Percentiles rank a stretch among this genome's conserved stretches.
Evolutionary conservation across 371 early-diverging fungal genomes (phyloP).

Genomic region (Zychaea mexicana): DNA sequence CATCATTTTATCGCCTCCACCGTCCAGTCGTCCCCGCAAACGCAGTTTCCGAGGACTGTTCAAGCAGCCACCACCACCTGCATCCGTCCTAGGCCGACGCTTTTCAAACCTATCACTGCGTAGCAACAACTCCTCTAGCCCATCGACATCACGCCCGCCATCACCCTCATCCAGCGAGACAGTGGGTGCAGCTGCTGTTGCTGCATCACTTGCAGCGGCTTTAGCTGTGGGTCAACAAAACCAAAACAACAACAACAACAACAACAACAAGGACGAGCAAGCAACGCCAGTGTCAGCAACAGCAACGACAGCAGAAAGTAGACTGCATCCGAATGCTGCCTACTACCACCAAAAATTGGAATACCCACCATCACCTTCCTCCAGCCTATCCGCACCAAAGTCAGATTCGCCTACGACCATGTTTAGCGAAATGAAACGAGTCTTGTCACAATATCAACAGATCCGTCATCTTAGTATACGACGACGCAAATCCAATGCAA

Average conservation of each 20-base stretch:
- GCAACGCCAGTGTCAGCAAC: too few relatives aligned
- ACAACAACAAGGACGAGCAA: background rate
- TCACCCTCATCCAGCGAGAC: conserved; percentile 16
- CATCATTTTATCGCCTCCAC: conserved; percentile 23
- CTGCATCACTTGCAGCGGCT: conserved; percentile 22
- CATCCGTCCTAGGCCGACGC: conserved; percentile 11
- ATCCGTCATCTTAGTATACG: conserved; percentile 8
- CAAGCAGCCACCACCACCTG: conserved; percentile 3
- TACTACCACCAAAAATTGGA: background rate
- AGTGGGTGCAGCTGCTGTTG: conserved; percentile 21
- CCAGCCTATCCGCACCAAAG: conserved; percentile 12
- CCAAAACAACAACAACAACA: background rate
- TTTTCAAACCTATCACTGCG: conserved; percentile 16
- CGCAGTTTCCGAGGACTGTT: conserved; percentile 19
- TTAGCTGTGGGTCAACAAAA: conserved; percentile 16
- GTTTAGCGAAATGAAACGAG: conserved; percentile 24
- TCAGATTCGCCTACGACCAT: conserved; percentile 18
- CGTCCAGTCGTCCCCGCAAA: conserved; percentile 14
- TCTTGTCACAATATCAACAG: conserved; percentile 24
- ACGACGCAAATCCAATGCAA: background rate
- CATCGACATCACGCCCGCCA: conserved; percentile 14
- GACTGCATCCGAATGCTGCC: conserved; percentile 24
- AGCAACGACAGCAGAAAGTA: too few relatives aligned
- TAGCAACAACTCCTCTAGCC: background rate
- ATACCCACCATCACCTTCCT: conserved; percentile 14